A percentile compares a stretch with the other conserved stretches of the same genome.
phyloP scores from a whole-genome alignment of 2,329 filamentous ascomycete genomes.

The Neonectria neomacrospora region DNA sequence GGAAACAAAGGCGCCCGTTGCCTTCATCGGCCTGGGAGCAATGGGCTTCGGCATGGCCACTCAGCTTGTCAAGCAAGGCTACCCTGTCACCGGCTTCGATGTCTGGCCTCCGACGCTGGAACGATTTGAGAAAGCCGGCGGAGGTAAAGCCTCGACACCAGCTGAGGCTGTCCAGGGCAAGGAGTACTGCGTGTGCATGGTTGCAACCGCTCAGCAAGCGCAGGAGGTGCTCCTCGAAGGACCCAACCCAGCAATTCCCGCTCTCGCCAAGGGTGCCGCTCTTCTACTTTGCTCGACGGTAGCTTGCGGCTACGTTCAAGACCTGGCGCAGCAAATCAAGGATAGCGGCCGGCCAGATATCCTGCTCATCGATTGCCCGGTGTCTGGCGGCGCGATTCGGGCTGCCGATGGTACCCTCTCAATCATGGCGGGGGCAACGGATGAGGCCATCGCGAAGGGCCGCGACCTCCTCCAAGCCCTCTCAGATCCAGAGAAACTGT shows the following conservation, averaged over 20 bases:
- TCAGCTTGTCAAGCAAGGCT: slow-evolving; percentile 26
- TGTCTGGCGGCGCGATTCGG: slow-evolving; percentile 43
- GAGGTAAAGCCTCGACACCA: slow-evolving; percentile 8
- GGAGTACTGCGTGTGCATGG: slow-evolving; percentile 32
- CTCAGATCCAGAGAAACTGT: slow-evolving; percentile 70
- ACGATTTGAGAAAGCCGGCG: slow-evolving; percentile 18
- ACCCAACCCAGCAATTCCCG: slow-evolving; percentile 14
- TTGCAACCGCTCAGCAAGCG: slow-evolving; percentile 30
- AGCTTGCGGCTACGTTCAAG: slow-evolving; percentile 25
- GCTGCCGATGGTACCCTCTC: slow-evolving; percentile 73
- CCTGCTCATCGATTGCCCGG: slow-evolving; percentile 51
- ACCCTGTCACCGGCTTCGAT: slow-evolving; percentile 31
- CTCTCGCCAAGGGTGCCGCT: slow-evolving; percentile 18
- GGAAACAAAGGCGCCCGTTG: slow-evolving; percentile 20
- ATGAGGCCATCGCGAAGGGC: slow-evolving; percentile 66
- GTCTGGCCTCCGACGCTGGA: slow-evolving; percentile 24
- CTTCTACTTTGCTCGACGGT: slow-evolving; percentile 29
- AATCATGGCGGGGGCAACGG: slow-evolving; percentile 76
- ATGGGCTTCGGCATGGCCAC: slow-evolving; percentile 37
- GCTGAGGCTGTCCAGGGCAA: slow-evolving; percentile 18
- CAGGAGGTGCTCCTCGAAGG: slow-evolving; percentile 28
- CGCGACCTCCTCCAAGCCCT: slow-evolving; percentile 71
- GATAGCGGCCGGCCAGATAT: slow-evolving; percentile 22
- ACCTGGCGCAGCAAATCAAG: slow-evolving; percentile 17
- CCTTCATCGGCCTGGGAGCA: slow-evolving; percentile 34